Evolutionary conservation across 2,329 filamentous ascomycete genomes (phyloP), one percentile per base, ranked within the genome.

Genomic region (Paraconiothyrium brasiliense): DNA sequence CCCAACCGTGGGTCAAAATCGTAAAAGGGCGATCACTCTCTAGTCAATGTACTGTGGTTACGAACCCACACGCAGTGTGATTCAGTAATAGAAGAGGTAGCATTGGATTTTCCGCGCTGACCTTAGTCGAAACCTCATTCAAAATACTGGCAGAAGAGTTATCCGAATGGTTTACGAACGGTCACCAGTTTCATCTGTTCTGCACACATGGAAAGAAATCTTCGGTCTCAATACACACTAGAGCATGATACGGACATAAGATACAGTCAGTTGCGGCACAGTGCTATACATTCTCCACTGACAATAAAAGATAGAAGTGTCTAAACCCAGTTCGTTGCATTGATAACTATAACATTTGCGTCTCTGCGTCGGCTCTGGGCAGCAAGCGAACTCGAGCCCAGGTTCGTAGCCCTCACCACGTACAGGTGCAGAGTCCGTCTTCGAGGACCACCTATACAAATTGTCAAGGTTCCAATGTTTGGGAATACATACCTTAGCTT

Each of bases 331-430:
- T 8, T n/a, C 39, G 13, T 41, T 41, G 16, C 39, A n/a, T 20
- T 41, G 16, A n/a, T n/a, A 16, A n/a, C 16, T 20, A 20, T 41
- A 41, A 16, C 16, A 20, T 27, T 32, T 41, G 59, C 59, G 55
- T 62, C 48, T 62, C 55, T 58, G 44, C 43, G 44, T 62, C 34
- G 59, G 55, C 59, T 62, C 55, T 58, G 59, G 20, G 43, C 55
- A 47, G n/a, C 24, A 43, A 11, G 11, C 11, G 30, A n/a, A n/a
- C 20, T 13, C 43, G 37, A 22, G 50, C 34, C 22, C 52, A 57
- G 58, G 58, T 57, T 60, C 58, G 47, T 60, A 52, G 58, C 52
- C 58, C 58, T 57, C 58, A 57, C 58, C 46, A 30, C 52, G 58
- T 52, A 60, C 52, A 57, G 58, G 58, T 47, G 37, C 58, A 60